Conservation (phyloP, 257 asterid species). For the Osmanthus fragrans region DNA sequence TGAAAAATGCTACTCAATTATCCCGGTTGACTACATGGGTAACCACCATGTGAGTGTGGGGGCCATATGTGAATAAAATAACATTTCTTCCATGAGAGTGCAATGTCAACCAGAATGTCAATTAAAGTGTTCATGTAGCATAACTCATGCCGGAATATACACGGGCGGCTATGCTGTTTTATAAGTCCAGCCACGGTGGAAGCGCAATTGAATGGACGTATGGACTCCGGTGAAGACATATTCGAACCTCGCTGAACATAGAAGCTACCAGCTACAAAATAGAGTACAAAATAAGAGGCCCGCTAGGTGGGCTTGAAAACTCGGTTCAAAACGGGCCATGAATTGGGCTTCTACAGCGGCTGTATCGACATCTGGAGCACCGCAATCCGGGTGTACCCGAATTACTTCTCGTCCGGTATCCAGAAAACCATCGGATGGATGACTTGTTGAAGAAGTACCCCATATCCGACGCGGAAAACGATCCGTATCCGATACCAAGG, state of each 20-base stretch:
- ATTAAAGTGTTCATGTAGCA: too few relatives aligned
- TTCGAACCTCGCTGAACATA: constrained; percentile 45
- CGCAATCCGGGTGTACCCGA: constrained; percentile 46
- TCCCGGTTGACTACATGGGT: too few relatives aligned
- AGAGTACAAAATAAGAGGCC: constrained; percentile 64
- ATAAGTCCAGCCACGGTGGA: background rate
- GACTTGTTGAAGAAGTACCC: constrained; percentile 54
- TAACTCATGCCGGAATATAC: background rate
- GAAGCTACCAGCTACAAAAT: constrained; percentile 57
- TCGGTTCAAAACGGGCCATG: constrained; percentile 66
- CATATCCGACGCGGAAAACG: constrained; percentile 5
- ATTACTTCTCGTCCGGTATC: constrained; percentile 39
- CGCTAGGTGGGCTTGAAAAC: constrained; percentile 53
- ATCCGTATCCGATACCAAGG: constrained; percentile 47
- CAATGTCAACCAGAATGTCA: too few relatives aligned
- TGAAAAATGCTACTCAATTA: too few relatives aligned
- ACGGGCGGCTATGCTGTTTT: too few relatives aligned
- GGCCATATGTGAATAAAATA: too few relatives aligned
- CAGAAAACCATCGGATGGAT: constrained; percentile 55
- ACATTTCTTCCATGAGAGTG: too few relatives aligned
- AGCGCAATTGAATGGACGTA: background rate
- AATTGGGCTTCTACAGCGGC: constrained; percentile 67
- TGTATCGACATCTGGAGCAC: constrained; percentile 59
- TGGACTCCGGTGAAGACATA: constrained; percentile 52
- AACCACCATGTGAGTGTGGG: too few relatives aligned